These are phyloP conservation scores for Botrytis elliptica DNA, from an alignment of 2,329 filamentous ascomycete species.

Conservation along the genomic window DNA sequence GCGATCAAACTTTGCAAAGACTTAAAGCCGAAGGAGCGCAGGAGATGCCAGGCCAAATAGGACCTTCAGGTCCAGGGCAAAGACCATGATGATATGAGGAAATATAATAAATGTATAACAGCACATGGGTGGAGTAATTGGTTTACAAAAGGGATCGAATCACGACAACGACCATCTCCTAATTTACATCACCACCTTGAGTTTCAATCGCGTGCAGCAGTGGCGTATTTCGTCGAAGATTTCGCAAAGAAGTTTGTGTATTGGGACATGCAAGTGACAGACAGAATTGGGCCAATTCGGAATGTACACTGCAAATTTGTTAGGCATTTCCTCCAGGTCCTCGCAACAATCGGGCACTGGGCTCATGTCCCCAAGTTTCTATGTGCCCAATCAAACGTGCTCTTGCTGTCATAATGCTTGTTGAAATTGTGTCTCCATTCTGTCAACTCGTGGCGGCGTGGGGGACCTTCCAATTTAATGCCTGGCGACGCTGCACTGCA, in stretches of 20 bases:
- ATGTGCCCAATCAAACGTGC: background rate
- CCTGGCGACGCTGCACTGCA: background rate
- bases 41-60: conserved; percentile 47
- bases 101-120: conserved; percentile 12
- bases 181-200: background rate
- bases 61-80: conserved; percentile 22
- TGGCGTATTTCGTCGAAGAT: background rate
- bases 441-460: background rate
- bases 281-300: background rate
- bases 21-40: conserved; percentile 72
- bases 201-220: background rate
- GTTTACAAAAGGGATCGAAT: background rate
- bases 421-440: background rate
- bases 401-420: background rate
- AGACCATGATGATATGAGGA: conserved; percentile 15
- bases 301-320: background rate
- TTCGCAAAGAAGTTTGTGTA: background rate
- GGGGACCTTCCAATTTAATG: background rate
- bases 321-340: background rate
- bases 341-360: background rate
- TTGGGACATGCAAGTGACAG: background rate
- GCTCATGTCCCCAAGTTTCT: background rate
- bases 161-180: conserved; percentile 1
- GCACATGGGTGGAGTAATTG: conserved; percentile 6
- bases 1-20: conserved; percentile 73